These are phyloP conservation scores for Grosmannia serpens DNA, from an alignment of 2,329 filamentous ascomycete species.

Conservation along the genomic window DNA sequence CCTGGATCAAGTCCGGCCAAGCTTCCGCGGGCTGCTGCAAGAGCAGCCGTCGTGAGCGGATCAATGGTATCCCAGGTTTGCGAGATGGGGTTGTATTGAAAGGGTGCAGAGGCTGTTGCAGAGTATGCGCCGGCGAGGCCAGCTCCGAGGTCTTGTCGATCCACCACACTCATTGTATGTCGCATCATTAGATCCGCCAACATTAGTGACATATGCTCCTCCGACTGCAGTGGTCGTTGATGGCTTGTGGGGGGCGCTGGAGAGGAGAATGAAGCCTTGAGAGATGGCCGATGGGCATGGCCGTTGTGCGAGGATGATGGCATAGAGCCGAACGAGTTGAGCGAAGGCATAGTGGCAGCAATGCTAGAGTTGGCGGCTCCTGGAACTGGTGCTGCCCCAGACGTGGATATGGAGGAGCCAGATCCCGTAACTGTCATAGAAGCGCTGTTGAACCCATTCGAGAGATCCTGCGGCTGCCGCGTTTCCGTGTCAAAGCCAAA, in stretches of 20 bases:
- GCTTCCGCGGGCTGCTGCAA: constrained; percentile 17
- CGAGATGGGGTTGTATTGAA: constrained; percentile 35
- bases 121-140: neutral
- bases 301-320: constrained; percentile 29
- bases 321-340: constrained; percentile 3
- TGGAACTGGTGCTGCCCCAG: neutral
- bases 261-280: constrained; percentile 14
- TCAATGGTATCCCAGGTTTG: constrained; percentile 28
- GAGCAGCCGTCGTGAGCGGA: neutral
- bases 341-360: neutral
- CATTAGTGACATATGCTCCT: neutral
- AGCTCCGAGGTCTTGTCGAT: neutral
- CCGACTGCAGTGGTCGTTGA: constrained; percentile 6
- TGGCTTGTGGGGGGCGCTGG: constrained; percentile 3
- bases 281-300: constrained; percentile 33
- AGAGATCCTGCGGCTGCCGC: neutral
- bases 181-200: constrained; percentile 1
- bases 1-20: constrained; percentile 22
- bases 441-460: neutral
- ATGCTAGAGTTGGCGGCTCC: neutral
- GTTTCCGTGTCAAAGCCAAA: constrained; percentile 6
- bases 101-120: constrained; percentile 10
- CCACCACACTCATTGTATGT: constrained; percentile 1
- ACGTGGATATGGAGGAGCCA: neutral
- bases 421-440: constrained; percentile 3